phyloP scores from a whole-genome alignment of 2,329 filamentous ascomycete species.

The Emmonsiellopsis sp. region DNA sequence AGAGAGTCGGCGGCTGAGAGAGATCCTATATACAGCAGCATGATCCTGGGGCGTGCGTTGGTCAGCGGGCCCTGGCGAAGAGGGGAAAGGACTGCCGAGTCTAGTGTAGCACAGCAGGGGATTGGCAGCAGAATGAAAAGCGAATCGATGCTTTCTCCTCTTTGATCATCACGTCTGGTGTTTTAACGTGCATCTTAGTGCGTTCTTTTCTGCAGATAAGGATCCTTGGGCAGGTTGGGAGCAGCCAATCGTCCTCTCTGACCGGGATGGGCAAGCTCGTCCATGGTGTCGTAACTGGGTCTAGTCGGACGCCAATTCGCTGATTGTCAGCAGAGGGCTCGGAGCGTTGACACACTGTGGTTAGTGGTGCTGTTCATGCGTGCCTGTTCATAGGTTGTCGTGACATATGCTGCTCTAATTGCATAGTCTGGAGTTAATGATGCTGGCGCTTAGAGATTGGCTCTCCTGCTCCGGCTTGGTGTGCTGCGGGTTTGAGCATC shows the following conservation, averaged over 20 bases:
- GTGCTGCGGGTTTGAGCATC: not conserved
- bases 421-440: slow-evolving; percentile 4
- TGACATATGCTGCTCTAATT: not conserved
- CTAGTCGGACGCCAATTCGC: not conserved
- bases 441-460: slow-evolving; percentile 18
- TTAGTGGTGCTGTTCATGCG: slow-evolving; percentile 1
- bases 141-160: not conserved
- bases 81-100: not conserved
- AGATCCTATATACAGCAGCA: not conserved
- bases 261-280: not conserved
- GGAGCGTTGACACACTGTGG: not conserved
- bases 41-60: not conserved
- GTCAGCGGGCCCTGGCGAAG: not conserved
- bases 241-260: not conserved
- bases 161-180: not conserved
- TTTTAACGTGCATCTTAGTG: not conserved
- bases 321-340: not conserved
- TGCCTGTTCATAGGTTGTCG: not conserved
- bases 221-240: not conserved
- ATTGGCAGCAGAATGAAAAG: not conserved
- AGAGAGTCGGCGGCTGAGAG: not conserved
- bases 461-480: not conserved
- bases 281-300: not conserved
- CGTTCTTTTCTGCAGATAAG: not conserved
- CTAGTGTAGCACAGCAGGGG: not conserved